Evolutionary conservation across 2,329 filamentous ascomycete genomes (phyloP).

Genomic region (Cladosporium phlei): DNA sequence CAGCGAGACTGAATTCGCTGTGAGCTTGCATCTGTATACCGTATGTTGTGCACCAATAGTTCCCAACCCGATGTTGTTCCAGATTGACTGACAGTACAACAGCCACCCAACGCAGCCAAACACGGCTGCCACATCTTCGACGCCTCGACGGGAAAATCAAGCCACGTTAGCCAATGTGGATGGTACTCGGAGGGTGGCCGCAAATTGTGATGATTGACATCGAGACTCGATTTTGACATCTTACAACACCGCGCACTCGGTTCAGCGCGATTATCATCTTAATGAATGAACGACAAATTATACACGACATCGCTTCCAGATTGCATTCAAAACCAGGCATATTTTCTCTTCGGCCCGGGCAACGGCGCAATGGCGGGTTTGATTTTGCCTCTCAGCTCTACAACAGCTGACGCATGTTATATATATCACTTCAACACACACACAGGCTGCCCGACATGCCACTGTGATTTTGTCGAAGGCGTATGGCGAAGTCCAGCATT

Average conservation of each 20-base stretch:
- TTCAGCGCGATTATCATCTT: no score
- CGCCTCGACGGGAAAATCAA: conserved; percentile 66
- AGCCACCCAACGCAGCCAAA: conserved; percentile 77
- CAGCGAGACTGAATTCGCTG: conserved; percentile 65
- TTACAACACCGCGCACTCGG: neutral
- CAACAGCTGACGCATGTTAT: no score
- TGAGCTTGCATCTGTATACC: conserved; percentile 65
- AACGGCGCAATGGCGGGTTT: no score
- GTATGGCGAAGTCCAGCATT: no score
- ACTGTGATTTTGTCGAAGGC: no score
- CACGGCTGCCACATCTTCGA: conserved; percentile 80
- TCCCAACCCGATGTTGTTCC: conserved; percentile 8
- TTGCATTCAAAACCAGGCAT: no score
- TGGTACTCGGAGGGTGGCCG: conserved; percentile 61
- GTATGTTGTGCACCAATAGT: conserved; percentile 38
- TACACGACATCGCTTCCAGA: no score
- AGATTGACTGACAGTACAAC: conserved; percentile 55
- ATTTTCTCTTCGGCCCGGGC: no score
- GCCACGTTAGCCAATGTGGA: conserved; percentile 64
- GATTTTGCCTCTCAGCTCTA: no score
- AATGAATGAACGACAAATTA: no score
- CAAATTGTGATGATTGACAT: conserved; percentile 23
- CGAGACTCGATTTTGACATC: neutral
- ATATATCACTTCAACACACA: no score
- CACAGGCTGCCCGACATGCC: no score